Evolutionary conservation across 2,329 filamentous ascomycete species (phyloP), one percentile per base, ranked within the genome.

Genomic region (Scedosporium aurantiacum): DNA sequence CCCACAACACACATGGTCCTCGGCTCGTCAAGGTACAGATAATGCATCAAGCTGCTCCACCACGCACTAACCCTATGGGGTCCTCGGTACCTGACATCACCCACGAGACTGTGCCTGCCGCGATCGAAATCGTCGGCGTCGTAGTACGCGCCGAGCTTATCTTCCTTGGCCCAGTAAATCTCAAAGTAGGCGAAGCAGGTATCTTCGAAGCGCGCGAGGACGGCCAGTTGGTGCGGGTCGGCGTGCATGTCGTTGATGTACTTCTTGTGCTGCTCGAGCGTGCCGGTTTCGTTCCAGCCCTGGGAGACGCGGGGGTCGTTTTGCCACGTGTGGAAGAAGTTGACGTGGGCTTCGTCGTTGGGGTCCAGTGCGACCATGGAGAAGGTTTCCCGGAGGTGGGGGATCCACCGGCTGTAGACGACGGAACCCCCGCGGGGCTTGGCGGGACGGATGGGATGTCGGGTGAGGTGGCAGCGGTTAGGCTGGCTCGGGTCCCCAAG

Each of bases 231-330:
- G 72, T 92, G 89, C 28, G 86, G 83, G 70, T 92, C 89, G 54
- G 83, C 80, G 68, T 90, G 84, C 61, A 88, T 79, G 65, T 82
- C 81, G 32, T 81, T 79, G 59, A 91, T 78, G 71, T 93, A 92
- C 67, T 85, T 81, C 63, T 83, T 80, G 72, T 92, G 89, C 71
- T 91, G 80, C 32, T 90, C 88, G 57, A 90, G 73, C 1, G 87
- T 88, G 37, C 89, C 89, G 1, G 86, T 89, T 75, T 90, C 85
- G 69, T 90, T 89, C 89, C 89, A 92, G 3, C 88, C 88, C 68
- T 87, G 82, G 3, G 87, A 87, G 37, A 93, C 89, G 58, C 89
- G 86, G 60, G 89, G 89, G 69, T 92, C 89, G 69, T 93, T 93
- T 73, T 91, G 89, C 89, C 89, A 93, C 62, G 79, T 79, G 73